Evolutionary conservation across 1,284 basidiomycete species (phyloP).

Genomic region (Exobasidium rhododendri): DNA sequence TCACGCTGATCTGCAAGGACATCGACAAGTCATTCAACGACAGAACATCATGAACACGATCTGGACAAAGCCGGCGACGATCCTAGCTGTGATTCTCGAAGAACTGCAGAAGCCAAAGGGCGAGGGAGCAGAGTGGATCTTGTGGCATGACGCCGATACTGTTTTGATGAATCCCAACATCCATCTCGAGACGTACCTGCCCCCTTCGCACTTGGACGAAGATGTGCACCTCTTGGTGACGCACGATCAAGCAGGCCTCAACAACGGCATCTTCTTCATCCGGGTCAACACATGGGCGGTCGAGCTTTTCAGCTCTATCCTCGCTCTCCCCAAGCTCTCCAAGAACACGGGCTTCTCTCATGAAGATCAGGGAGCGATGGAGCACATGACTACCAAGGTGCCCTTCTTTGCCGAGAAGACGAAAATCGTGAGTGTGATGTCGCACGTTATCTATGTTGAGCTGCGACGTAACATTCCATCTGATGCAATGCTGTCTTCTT

Average conservation of each 20-base stretch:
- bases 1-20: not conserved
- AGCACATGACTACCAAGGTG: not conserved
- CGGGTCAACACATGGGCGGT: not conserved
- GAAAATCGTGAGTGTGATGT: not conserved
- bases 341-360: not conserved
- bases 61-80: not conserved
- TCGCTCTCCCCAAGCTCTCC: not conserved
- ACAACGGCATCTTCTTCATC: not conserved
- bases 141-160: slow-evolving; percentile 1
- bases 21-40: not conserved
- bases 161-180: not conserved
- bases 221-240: not conserved
- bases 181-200: not conserved
- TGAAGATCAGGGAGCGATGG: not conserved
- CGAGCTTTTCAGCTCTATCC: not conserved
- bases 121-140: not conserved
- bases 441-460: not conserved
- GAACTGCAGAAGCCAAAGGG: not conserved
- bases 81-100: not conserved
- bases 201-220: not conserved
- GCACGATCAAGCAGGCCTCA: not conserved
- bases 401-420: not conserved
- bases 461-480: not conserved
- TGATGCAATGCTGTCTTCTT: not conserved
- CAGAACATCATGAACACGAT: not conserved